phyloP scores from a whole-genome alignment of 1,139 yeast genomes.

The Sugiyamaella xylanicola region DNA sequence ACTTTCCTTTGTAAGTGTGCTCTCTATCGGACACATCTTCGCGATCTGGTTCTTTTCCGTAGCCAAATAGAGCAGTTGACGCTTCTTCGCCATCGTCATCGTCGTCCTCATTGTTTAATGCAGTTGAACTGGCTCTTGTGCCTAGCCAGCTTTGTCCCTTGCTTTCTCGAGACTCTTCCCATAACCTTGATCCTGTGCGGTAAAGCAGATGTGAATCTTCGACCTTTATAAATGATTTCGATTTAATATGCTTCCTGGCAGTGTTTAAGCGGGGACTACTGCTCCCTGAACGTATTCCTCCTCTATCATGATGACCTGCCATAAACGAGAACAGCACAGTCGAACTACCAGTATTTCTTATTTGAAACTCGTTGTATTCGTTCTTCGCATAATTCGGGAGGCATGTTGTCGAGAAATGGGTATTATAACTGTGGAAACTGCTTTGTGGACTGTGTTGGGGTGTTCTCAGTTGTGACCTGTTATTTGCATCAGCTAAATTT shows the following conservation, averaged over 20 bases:
- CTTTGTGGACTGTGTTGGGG: conserved; percentile 1
- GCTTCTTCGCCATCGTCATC: conserved; percentile 16
- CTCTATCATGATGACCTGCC: conserved; percentile 7
- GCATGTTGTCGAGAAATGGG: conserved; percentile 23
- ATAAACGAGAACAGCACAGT: conserved; percentile 19
- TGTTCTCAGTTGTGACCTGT: neutral
- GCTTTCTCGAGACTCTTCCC: conserved; percentile 36
- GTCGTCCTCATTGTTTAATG: conserved; percentile 21
- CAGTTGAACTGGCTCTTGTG: conserved; percentile 28
- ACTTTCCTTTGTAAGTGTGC: neutral
- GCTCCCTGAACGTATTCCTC: neutral
- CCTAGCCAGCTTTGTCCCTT: conserved; percentile 37
- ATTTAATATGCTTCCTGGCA: neutral
- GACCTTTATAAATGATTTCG: conserved; percentile 16
- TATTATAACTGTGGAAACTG: conserved; percentile 20
- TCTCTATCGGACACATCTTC: neutral
- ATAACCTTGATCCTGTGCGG: conserved; percentile 36
- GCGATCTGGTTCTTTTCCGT: neutral
- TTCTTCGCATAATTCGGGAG: conserved; percentile 18
- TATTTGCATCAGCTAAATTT: neutral
- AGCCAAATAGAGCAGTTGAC: neutral
- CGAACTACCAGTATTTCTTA: neutral
- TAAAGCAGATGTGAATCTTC: conserved; percentile 30
- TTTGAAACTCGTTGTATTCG: conserved; percentile 17
- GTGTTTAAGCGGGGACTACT: neutral